Evolutionary conservation across 306 rosid species (phyloP).

Genomic region (Myrica gale): DNA sequence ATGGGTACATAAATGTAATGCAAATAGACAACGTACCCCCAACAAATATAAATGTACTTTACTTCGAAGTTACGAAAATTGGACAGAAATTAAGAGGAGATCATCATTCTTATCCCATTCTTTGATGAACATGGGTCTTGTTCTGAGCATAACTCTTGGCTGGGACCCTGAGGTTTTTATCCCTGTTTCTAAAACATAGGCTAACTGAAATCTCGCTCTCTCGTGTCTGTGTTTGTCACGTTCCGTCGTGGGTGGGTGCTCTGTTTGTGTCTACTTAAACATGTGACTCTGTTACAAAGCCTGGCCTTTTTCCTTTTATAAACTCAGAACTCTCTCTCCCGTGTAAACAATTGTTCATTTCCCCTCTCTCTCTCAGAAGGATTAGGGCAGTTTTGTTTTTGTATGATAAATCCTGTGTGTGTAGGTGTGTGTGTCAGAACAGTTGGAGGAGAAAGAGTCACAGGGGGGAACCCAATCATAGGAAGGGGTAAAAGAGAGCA

Average conservation of each 20-base stretch:
- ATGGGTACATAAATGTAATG: too few relatives aligned
- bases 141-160: too few relatives aligned
- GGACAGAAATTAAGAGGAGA: too few relatives aligned
- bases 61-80: too few relatives aligned
- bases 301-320: slow-evolving; percentile 1
- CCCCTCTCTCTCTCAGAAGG: slow-evolving; percentile 7
- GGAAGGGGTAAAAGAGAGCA: slow-evolving; percentile 3
- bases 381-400: slow-evolving; percentile 2
- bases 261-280: slow-evolving; percentile 30
- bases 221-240: slow-evolving; percentile 38
- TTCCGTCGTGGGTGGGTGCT: slow-evolving; percentile 48
- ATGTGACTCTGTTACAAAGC: slow-evolving; percentile 21
- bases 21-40: too few relatives aligned
- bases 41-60: too few relatives aligned
- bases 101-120: too few relatives aligned
- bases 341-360: slow-evolving; percentile 23
- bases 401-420: slow-evolving; percentile 26
- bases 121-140: too few relatives aligned
- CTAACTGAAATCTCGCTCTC: neutral
- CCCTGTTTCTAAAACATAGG: too few relatives aligned
- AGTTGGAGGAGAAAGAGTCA: slow-evolving; percentile 28
- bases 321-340: slow-evolving; percentile 11
- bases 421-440: slow-evolving; percentile 45
- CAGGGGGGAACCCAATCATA: slow-evolving; percentile 23
- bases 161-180: too few relatives aligned